Evolutionary conservation across 2,329 filamentous ascomycete genomes (phyloP).

Genomic region (Aspergillaceae sp.): DNA sequence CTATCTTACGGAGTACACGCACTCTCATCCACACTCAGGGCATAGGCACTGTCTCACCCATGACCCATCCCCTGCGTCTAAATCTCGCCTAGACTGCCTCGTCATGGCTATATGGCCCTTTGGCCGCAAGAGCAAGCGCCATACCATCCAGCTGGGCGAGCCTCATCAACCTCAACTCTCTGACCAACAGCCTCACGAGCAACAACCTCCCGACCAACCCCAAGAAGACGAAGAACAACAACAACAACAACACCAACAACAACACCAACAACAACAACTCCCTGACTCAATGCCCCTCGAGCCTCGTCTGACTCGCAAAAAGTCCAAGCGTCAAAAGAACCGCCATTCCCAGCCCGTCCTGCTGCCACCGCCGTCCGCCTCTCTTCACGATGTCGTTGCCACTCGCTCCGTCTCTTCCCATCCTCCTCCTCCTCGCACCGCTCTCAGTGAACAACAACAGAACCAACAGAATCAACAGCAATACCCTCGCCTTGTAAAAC

Average conservation of each 20-base stretch:
- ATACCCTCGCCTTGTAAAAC: neutral
- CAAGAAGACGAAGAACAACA: no score
- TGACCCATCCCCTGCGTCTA: no score
- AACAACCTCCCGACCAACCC: no score
- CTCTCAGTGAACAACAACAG: conserved; percentile 10
- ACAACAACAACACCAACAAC: no score
- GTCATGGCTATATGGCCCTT: conserved; percentile 79
- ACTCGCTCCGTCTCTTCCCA: conserved; percentile 8
- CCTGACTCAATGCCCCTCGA: conserved; percentile 3
- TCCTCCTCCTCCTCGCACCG: conserved; percentile 13
- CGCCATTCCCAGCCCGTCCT: conserved; percentile 18
- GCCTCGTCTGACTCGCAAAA: conserved; percentile 24
- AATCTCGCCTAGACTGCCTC: conserved; percentile 1
- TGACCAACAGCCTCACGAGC: conserved; percentile 22
- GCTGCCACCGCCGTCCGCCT: neutral
- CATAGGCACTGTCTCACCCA: no score
- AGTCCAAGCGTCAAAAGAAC: conserved; percentile 27
- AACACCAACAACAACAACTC: neutral
- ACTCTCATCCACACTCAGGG: neutral
- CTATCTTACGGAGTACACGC: neutral
- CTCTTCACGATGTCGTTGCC: conserved; percentile 6
- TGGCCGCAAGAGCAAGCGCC: conserved; percentile 62
- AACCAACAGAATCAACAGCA: neutral
- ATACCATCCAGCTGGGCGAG: conserved; percentile 48
- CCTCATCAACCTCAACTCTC: conserved; percentile 28